Base-by-base conservation (phyloP, 192 early-diverging fungal genomes). In the Entomortierella lignicola region DNA sequence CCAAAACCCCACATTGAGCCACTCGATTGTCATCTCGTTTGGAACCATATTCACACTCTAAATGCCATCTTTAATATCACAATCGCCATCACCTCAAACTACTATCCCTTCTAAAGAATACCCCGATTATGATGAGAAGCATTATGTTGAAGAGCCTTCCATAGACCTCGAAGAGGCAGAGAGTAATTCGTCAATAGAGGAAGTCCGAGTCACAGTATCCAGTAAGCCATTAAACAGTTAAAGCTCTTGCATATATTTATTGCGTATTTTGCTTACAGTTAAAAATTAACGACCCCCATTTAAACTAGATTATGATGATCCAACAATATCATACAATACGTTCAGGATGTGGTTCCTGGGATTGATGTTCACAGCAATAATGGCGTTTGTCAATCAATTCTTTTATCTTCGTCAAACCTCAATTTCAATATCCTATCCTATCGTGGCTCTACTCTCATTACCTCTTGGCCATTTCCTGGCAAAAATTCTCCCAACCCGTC, bases 341-440 rank as follows among this genome's bases (percentile, higher is more conserved):
- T 88, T 88, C 69, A 82, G 87, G 31, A 83, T 84, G 81, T 83
- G 75, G 69, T 56, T 69, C 57, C 71, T 88, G n/a, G 83, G 82
- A 66, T 34, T 83, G 31, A 31, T 83, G 15, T 83, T 83, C 37
- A 75, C 70, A 12, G 52, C 44, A 31, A 37, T 75, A 4, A 73
- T 88, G 27, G 63, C 65, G 42, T 83, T 84, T 34, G 81, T 86
- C 50, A 88, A 88, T 53, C 85, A 88, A 58, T 87, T 85, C 73
- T 85, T 85, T 43, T 87, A 73, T 60, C 84, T 81, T 60, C 82
- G 87, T 59, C 67, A 82, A 61, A 81, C 72, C 27, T 54, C 71
- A 1, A 54, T 89, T 37, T 54, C 55, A 23, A 56, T 89, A 6
- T 50, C 70, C 6, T 71, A 85, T 41, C 48, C 87, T 15, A 72